These are phyloP conservation scores for Neopestalotiopsis rosae DNA, from an alignment of 2,329 filamentous ascomycete genomes.

Conservation along the genomic window DNA sequence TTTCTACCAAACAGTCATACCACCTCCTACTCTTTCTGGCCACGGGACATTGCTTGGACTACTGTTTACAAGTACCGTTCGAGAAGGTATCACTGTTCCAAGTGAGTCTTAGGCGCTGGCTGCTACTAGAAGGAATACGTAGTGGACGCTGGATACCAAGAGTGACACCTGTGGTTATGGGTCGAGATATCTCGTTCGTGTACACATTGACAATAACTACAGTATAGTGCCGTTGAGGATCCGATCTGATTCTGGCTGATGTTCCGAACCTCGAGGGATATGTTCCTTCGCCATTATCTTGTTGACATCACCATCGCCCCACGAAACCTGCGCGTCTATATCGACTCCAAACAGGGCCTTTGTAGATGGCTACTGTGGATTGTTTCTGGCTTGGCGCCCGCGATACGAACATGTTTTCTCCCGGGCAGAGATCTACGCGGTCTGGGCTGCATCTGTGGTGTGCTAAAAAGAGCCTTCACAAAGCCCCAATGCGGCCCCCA, in stretches of 20 bases:
- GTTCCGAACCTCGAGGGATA: neutral
- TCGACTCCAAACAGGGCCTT: neutral
- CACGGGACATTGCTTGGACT: neutral
- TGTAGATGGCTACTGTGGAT: neutral
- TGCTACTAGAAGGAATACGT: too few relatives aligned
- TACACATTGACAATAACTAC: too few relatives aligned
- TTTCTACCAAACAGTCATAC: neutral
- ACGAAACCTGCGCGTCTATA: neutral
- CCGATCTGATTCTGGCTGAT: too few relatives aligned
- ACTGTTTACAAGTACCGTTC: neutral
- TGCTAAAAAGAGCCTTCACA: neutral
- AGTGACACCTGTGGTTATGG: too few relatives aligned
- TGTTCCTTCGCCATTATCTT: neutral
- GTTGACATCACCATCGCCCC: neutral
- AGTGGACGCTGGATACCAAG: too few relatives aligned
- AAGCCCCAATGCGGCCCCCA: neutral
- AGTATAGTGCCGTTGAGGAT: too few relatives aligned
- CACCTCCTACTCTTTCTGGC: neutral
- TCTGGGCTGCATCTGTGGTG: neutral
- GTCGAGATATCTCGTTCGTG: too few relatives aligned
- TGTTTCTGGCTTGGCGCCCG: constrained; percentile 1
- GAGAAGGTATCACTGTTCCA: neutral
- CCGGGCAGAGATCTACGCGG: neutral
- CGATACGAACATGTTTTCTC: neutral
- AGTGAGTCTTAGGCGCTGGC: too few relatives aligned